Conservation (phyloP, 1,284 basidiomycete species). For the Lentinus polychrous region DNA sequence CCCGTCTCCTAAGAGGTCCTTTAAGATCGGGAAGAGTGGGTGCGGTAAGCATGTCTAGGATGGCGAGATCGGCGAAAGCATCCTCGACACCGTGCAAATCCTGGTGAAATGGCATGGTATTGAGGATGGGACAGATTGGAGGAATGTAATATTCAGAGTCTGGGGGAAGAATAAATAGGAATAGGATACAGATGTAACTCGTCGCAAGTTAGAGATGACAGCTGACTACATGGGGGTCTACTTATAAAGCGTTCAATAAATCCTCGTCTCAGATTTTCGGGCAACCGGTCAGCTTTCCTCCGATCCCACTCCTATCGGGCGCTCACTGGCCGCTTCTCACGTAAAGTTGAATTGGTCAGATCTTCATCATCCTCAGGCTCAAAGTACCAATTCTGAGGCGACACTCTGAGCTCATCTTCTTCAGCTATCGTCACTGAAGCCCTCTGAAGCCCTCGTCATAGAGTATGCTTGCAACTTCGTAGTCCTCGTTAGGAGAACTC, state of each 20-base stretch:
- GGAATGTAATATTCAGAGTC: slow-evolving; percentile 2
- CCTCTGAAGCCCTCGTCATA: too few relatives aligned
- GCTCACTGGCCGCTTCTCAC: too few relatives aligned
- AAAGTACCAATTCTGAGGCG: too few relatives aligned
- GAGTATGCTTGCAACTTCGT: too few relatives aligned
- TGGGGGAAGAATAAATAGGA: background rate
- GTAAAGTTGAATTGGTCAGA: too few relatives aligned
- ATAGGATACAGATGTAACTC: background rate
- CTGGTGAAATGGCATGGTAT: slow-evolving; percentile 14
- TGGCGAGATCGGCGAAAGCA: slow-evolving; percentile 33
- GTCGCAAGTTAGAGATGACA: background rate
- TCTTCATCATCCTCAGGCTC: too few relatives aligned
- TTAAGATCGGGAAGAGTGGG: slow-evolving; percentile 31
- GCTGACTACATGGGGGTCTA: background rate
- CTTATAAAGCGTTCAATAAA: background rate
- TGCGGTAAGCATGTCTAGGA: slow-evolving; percentile 49
- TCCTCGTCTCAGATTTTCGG: background rate
- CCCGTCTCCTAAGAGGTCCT: slow-evolving; percentile 40
- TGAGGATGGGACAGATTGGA: slow-evolving; percentile 7
- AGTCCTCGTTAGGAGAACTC: too few relatives aligned
- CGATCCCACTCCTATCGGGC: too few relatives aligned
- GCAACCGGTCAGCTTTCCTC: background rate
- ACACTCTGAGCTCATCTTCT: too few relatives aligned
- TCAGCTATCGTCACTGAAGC: too few relatives aligned
- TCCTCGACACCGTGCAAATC: slow-evolving; percentile 20